Conservation (phyloP, 148 eudicot genomes). For the Vaccinium darrowii region DNA sequence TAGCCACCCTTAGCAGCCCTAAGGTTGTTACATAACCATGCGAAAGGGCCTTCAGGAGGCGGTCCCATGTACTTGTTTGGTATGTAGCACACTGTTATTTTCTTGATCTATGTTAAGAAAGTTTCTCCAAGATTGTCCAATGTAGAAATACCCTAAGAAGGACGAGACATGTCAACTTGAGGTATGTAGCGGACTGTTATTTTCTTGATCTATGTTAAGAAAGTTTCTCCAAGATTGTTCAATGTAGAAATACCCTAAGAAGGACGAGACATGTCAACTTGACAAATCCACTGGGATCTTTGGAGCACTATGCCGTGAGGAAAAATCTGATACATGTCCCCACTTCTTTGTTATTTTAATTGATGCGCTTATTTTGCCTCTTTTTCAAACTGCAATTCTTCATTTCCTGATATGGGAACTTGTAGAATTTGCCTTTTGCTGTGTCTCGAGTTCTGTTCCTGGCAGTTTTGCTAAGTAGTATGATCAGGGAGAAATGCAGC, state of each 20-base stretch:
- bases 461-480: not conserved
- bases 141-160: too few relatives aligned
- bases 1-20: not conserved
- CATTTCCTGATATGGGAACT: not conserved
- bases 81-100: not conserved
- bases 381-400: slow-evolving; percentile 2
- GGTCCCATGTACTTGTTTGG: not conserved
- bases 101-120: not conserved
- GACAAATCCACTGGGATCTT: not conserved
- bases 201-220: not conserved
- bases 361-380: not conserved
- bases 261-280: not conserved
- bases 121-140: too few relatives aligned
- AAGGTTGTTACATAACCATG: not conserved
- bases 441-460: not conserved
- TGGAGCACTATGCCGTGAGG: not conserved
- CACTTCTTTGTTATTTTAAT: not conserved
- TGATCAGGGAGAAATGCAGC: not conserved
- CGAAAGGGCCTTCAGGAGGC: not conserved
- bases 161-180: too few relatives aligned
- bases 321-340: not conserved
- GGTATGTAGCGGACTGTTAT: not conserved
- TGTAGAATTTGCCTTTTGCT: not conserved
- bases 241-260: not conserved
- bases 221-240: not conserved